Evolutionary conservation across 2,329 filamentous ascomycete species (phyloP).

Genomic region (Xylaria sp.): DNA sequence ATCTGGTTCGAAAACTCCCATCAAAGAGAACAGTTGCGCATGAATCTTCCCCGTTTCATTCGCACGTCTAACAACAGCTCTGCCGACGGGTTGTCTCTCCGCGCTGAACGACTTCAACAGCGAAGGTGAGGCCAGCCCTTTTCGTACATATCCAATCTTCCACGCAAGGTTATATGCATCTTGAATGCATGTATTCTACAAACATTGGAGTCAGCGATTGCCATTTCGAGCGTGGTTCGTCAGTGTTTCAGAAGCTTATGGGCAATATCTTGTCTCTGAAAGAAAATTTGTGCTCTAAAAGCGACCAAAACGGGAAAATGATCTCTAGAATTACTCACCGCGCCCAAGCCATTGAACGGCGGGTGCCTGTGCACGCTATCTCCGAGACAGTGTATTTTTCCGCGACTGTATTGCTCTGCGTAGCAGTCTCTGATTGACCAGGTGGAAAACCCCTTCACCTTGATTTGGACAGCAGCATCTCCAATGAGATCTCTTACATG

Average conservation of each 20-base stretch:
- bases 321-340: neutral
- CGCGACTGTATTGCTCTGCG: constrained; percentile 27
- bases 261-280: too few relatives aligned
- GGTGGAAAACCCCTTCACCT: constrained; percentile 23
- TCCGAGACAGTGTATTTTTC: constrained; percentile 30
- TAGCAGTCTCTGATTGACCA: constrained; percentile 33
- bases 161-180: constrained; percentile 36
- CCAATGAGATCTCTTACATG: constrained; percentile 30
- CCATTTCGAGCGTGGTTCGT: too few relatives aligned
- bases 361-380: constrained; percentile 32
- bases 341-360: constrained; percentile 29
- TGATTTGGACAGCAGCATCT: constrained; percentile 17
- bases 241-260: too few relatives aligned
- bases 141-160: constrained; percentile 32
- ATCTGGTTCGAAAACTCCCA: constrained; percentile 32
- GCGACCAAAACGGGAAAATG: too few relatives aligned
- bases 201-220: too few relatives aligned
- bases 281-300: too few relatives aligned
- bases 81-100: constrained; percentile 32
- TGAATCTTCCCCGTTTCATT: constrained; percentile 30
- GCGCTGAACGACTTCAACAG: constrained; percentile 27
- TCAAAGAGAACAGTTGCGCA: constrained; percentile 22
- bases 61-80: constrained; percentile 27
- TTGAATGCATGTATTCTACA: constrained; percentile 36
- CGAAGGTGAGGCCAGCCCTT: constrained; percentile 27